A percentile compares a stretch with the other conserved stretches of the same genome.
phyloP scores from a whole-genome alignment of 768 basidiomycete genomes.

The Rickenella mellea region DNA sequence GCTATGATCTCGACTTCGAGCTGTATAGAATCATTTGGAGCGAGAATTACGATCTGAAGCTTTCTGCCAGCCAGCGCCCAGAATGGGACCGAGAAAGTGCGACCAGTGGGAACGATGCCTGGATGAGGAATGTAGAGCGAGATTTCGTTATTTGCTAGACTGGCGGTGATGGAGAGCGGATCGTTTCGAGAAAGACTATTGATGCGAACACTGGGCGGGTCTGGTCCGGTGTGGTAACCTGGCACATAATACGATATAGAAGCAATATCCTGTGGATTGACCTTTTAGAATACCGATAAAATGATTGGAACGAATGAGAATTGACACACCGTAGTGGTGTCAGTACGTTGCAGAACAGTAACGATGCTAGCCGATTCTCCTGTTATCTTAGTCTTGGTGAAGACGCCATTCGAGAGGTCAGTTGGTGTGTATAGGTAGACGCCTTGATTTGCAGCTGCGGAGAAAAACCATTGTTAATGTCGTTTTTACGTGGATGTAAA shows the following conservation, averaged over 20 bases:
- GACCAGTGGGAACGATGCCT: slow-evolving; percentile 2
- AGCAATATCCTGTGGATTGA: slow-evolving; percentile 14
- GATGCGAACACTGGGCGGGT: slow-evolving; percentile 12
- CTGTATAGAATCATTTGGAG: slow-evolving; percentile 2
- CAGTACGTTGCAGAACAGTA: slow-evolving; percentile 8
- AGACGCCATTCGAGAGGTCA: slow-evolving; percentile 7
- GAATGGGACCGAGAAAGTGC: slow-evolving; percentile 7
- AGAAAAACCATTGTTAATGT: no score
- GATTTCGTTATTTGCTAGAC: slow-evolving; percentile 15
- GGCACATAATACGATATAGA: slow-evolving; percentile 21
- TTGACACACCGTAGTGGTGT: slow-evolving; percentile 1
- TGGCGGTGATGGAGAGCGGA: slow-evolving; percentile 4
- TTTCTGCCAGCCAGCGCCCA: slow-evolving; percentile 11
- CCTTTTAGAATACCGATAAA: background rate
- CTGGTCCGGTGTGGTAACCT: slow-evolving; percentile 16
- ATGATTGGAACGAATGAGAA: background rate
- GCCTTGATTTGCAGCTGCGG: no score
- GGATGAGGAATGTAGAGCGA: slow-evolving; percentile 12
- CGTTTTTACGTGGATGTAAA: no score
- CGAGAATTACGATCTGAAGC: slow-evolving; percentile 14
- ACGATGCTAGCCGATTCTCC: slow-evolving; percentile 13
- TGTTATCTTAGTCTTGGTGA: slow-evolving; percentile 11
- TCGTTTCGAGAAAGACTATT: background rate
- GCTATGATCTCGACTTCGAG: slow-evolving; percentile 6
- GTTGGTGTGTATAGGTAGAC: slow-evolving; percentile 1